Evolutionary conservation across 2,329 filamentous ascomycete genomes (phyloP).

Genomic region (Ilyonectria robusta): DNA sequence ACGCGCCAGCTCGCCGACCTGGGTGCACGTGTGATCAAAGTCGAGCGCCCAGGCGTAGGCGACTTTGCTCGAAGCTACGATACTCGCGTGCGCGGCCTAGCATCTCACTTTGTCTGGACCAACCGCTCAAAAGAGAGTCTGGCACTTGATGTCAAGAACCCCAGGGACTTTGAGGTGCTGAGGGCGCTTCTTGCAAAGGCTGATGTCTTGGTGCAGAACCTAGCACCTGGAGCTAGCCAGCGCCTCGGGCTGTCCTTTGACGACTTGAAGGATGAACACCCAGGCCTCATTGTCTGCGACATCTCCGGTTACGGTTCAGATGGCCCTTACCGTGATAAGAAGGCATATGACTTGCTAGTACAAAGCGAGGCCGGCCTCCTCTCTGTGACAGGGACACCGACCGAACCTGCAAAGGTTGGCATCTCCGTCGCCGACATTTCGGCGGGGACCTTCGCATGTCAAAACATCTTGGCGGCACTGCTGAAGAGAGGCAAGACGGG

Average conservation of each 20-base stretch:
- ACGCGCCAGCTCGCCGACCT: slow-evolving; percentile 68
- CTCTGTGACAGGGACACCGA: slow-evolving; percentile 62
- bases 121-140: slow-evolving; percentile 69
- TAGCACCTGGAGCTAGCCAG: slow-evolving; percentile 64
- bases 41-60: slow-evolving; percentile 65
- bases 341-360: slow-evolving; percentile 69
- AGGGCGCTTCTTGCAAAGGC: slow-evolving; percentile 59
- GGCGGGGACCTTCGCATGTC: slow-evolving; percentile 67
- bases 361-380: slow-evolving; percentile 69
- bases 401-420: slow-evolving; percentile 64
- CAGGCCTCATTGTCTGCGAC: slow-evolving; percentile 66
- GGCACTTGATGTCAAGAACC: slow-evolving; percentile 63
- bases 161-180: slow-evolving; percentile 59
- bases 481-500: slow-evolving; percentile 64
- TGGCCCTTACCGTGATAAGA: slow-evolving; percentile 67
- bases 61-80: slow-evolving; percentile 69
- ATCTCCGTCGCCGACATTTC: slow-evolving; percentile 70
- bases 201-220: slow-evolving; percentile 68
- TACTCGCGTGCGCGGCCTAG: slow-evolving; percentile 62
- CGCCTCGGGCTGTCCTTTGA: slow-evolving; percentile 64
- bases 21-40: slow-evolving; percentile 68
- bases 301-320: slow-evolving; percentile 67
- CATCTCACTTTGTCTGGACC: slow-evolving; percentile 70
- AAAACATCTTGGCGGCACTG: slow-evolving; percentile 65
- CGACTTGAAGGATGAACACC: slow-evolving; percentile 57